phyloP scores from a whole-genome alignment of 495 filamentous ascomycete genomes.

The Venustampulla echinocandica region DNA sequence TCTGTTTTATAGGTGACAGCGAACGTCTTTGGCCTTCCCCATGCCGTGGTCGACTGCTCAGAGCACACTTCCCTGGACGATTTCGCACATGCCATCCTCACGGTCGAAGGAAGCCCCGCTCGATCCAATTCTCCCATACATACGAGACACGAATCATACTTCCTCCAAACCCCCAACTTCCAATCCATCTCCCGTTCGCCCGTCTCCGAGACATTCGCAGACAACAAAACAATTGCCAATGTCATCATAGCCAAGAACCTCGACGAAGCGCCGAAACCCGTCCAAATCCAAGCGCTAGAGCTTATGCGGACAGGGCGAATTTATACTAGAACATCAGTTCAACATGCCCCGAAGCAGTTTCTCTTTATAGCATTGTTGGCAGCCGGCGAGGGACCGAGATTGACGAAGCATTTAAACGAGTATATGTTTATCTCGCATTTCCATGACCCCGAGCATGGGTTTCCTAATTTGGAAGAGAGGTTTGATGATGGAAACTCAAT shows the following conservation, averaged over 20 bases:
- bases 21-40: conserved; percentile 61
- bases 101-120: conserved; percentile 28
- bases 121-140: conserved; percentile 29
- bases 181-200: conserved; percentile 18
- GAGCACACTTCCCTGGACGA: conserved; percentile 67
- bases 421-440: conserved; percentile 83
- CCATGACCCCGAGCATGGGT: conserved; percentile 65
- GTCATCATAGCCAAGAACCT: conserved; percentile 76
- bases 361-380: conserved; percentile 67
- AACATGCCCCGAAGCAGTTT: conserved; percentile 70
- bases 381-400: conserved; percentile 32
- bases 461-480: conserved; percentile 57
- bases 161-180: conserved; percentile 18
- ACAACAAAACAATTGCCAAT: conserved; percentile 53
- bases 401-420: conserved; percentile 60
- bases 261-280: conserved; percentile 52
- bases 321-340: conserved; percentile 59
- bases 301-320: conserved; percentile 74
- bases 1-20: conserved; percentile 44
- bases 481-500: conserved; percentile 31
- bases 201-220: conserved; percentile 19
- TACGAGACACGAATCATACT: conserved; percentile 25
- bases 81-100: conserved; percentile 60
- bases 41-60: conserved; percentile 61
- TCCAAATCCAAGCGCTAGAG: conserved; percentile 88